phyloP scores from a whole-genome alignment of 306 rosid species.

The Acacia acuminata region DNA sequence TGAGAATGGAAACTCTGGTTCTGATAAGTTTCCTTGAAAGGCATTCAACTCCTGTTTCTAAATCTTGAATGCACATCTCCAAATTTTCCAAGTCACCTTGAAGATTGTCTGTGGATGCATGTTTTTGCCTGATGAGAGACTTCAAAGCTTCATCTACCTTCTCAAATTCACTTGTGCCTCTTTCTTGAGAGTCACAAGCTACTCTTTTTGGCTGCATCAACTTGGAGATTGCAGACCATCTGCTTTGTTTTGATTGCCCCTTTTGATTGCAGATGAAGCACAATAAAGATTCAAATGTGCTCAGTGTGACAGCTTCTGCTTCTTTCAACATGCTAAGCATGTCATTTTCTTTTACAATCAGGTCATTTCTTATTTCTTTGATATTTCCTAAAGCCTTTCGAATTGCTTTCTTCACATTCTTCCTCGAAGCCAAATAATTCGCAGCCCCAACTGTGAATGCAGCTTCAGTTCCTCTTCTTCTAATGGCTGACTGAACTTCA shows the following conservation, averaged over 20 bases:
- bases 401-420: constrained; percentile 20
- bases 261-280: constrained; percentile 18
- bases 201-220: constrained; percentile 31
- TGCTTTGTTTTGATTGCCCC: constrained; percentile 26
- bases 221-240: constrained; percentile 31
- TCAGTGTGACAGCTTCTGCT: constrained; percentile 28
- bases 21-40: constrained; percentile 33
- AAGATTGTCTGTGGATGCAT: constrained; percentile 3
- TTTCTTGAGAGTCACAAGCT: constrained; percentile 6
- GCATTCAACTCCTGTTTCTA: constrained; percentile 27
- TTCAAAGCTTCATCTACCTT: constrained; percentile 32
- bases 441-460: no score
- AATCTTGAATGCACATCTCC: constrained; percentile 34
- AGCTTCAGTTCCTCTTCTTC: no score
- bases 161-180: constrained; percentile 26
- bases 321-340: constrained; percentile 30
- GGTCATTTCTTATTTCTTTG: constrained; percentile 33
- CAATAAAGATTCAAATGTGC: constrained; percentile 29
- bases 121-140: constrained; percentile 22
- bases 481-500: no score
- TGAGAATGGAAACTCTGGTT: constrained; percentile 38
- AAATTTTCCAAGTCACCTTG: constrained; percentile 15
- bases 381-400: constrained; percentile 10
- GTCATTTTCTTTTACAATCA: not conserved
- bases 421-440: no score